Evolutionary conservation across 1,284 basidiomycete genomes (phyloP), one percentile per base, ranked within the genome.

Genomic region (Cutaneotrichosporon sp.): DNA sequence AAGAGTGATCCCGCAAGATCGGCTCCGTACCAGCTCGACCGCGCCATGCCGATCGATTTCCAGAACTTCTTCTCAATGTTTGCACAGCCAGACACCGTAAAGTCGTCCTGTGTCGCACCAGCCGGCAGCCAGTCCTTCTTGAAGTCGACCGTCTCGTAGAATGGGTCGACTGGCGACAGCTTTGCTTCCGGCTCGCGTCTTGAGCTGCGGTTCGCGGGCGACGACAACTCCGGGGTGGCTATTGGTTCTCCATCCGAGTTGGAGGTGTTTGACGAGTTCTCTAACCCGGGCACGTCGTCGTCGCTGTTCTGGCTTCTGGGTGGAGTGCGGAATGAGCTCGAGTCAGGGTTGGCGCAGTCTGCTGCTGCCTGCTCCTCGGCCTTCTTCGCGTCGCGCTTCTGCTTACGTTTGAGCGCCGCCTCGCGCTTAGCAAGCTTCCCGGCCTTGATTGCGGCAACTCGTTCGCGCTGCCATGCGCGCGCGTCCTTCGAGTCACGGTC

Each of bases 21-120:
- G 6, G 97, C 96, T 38, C 96, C 96, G 79, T 99, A 99, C 95
- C 94, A 89, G 60, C 94, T 86, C 21, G 93, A 85, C 70, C 89
- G 90, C 2, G 77, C 77, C 21, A 62, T 61, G 9, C 92, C 92
- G 26, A 97, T 81, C 14, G 91, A 90, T 63, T 93, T 86, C 96
- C 97, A 99, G 79, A 90, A 98, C 66, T 90, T 86, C 55, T 91
- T 84, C 81, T 98, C 96, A 32, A 99, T 85, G 67, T 89, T 88
- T 66, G 87, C 85, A 78, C 95, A 97, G 61, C 91, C 90, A 66
- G 92, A 90, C 3, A 86, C 84, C 0, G 90, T 92, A 70, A 92
- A 97, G 76, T 96, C 92, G 16, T 83, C 81, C 0, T 86, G 75
- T 1, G 81, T 82, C 0, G 90, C 92, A 57, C 86, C 85, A 2